Conservation (phyloP, 2,329 filamentous ascomycete genomes). For the Aspergillus sp. region DNA sequence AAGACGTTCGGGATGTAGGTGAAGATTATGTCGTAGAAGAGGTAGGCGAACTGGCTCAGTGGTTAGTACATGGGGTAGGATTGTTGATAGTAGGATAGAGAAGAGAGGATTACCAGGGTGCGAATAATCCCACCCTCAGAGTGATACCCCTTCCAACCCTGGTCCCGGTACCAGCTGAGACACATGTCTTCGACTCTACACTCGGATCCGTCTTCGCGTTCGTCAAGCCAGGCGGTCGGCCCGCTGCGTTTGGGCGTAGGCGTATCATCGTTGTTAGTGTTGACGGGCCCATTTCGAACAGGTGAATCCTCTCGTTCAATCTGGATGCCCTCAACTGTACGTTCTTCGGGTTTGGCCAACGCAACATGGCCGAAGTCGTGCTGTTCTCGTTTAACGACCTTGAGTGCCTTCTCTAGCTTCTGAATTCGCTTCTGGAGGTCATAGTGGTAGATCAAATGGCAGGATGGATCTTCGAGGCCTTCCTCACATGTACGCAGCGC, state of each 20-base stretch:
- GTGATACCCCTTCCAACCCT: slow-evolving; percentile 94
- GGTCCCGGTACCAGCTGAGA: slow-evolving; percentile 75
- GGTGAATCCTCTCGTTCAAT: slow-evolving; percentile 61
- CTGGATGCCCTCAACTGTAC: slow-evolving; percentile 74
- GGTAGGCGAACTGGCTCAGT: slow-evolving; percentile 63
- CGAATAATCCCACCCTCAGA: slow-evolving; percentile 86
- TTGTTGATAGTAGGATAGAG: neutral
- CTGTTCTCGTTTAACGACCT: slow-evolving; percentile 78
- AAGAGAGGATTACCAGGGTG: slow-evolving; percentile 59
- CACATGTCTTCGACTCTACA: slow-evolving; percentile 95
- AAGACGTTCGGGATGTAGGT: slow-evolving; percentile 95
- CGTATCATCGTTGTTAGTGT: neutral
- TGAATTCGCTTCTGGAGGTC: slow-evolving; percentile 91
- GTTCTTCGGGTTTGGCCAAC: slow-evolving; percentile 72
- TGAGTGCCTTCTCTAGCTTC: slow-evolving; percentile 83
- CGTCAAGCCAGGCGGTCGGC: slow-evolving; percentile 85
- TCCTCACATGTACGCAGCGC: slow-evolving; percentile 80
- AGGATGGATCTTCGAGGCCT: slow-evolving; percentile 82
- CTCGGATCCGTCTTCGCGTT: slow-evolving; percentile 63
- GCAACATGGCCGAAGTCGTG: slow-evolving; percentile 90
- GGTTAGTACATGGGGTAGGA: neutral
- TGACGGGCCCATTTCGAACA: slow-evolving; percentile 12
- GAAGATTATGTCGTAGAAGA: slow-evolving; percentile 93
- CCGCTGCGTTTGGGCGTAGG: slow-evolving; percentile 31
- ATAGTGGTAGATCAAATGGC: slow-evolving; percentile 90